Conservation (phyloP, 768 basidiomycete genomes). For the Clitopilus passeckerianus region DNA sequence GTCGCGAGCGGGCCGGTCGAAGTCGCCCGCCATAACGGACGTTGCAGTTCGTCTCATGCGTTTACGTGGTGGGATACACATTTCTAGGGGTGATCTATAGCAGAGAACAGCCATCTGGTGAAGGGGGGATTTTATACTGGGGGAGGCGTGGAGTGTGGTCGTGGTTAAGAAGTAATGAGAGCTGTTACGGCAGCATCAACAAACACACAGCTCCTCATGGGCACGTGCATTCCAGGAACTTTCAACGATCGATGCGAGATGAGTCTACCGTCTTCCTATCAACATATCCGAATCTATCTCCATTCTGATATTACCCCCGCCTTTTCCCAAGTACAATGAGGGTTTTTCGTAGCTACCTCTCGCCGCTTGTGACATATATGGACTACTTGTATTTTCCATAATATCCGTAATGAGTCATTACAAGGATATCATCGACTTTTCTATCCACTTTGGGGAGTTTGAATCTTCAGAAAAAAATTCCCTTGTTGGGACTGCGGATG, state of each 20-base stretch:
- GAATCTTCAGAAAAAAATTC: background rate
- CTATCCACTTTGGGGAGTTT: background rate
- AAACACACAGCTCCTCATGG: slow-evolving; percentile 32
- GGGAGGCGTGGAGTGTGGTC: slow-evolving; percentile 41
- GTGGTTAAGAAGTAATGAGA: slow-evolving; percentile 48
- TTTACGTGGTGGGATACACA: slow-evolving; percentile 26
- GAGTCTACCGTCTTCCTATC: slow-evolving; percentile 21
- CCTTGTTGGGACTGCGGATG: background rate
- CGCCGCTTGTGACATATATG: background rate
- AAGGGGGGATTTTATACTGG: slow-evolving; percentile 28
- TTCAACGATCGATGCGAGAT: slow-evolving; percentile 29
- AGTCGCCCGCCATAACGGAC: slow-evolving; percentile 67
- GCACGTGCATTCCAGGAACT: slow-evolving; percentile 46
- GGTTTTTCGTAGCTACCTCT: background rate
- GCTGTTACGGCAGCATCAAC: slow-evolving; percentile 51
- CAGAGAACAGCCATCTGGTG: slow-evolving; percentile 27
- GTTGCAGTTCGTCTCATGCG: slow-evolving; percentile 63
- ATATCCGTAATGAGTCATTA: background rate
- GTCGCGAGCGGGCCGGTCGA: slow-evolving; percentile 69
- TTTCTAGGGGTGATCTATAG: slow-evolving; percentile 20
- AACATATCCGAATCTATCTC: slow-evolving; percentile 31
- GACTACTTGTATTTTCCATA: background rate
- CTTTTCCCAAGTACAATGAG: slow-evolving; percentile 12
- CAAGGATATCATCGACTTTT: background rate
- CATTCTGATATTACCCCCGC: slow-evolving; percentile 17